phyloP scores from a whole-genome alignment of 1,139 yeast species.

The Petasospora fabianii region DNA sequence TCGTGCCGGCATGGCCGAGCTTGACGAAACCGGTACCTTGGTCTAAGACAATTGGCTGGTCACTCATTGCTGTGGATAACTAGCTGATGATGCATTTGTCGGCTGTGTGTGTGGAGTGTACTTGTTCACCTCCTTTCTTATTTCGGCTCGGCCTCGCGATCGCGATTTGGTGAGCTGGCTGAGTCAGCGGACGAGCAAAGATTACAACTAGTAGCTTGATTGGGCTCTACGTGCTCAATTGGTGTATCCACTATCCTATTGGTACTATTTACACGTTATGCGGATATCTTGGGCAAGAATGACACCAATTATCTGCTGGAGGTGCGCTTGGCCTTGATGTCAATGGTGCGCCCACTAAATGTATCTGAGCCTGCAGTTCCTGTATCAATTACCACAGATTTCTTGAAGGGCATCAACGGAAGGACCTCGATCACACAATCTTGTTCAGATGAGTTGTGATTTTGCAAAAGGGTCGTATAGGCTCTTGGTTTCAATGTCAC shows the following conservation, averaged over 20 bases:
- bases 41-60: constrained; percentile 63
- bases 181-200: no score
- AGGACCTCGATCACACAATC: constrained; percentile 31
- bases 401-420: constrained; percentile 26
- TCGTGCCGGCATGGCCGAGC: constrained; percentile 94
- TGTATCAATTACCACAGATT: constrained; percentile 28
- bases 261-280: no score
- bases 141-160: no score
- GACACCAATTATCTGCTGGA: background rate
- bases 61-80: constrained; percentile 16
- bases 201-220: no score
- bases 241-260: no score
- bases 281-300: no score
- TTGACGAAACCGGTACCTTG: constrained; percentile 98
- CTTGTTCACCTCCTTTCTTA: constrained; percentile 4
- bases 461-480: constrained; percentile 16
- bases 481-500: constrained; percentile 17
- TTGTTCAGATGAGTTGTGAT: constrained; percentile 19
- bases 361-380: constrained; percentile 7
- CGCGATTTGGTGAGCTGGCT: no score
- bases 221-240: no score
- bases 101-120: background rate
- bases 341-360: constrained; percentile 18
- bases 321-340: constrained; percentile 29
- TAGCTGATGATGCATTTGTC: background rate